Base-by-base conservation (phyloP, 768 basidiomycete genomes). In the Gelatoporia subvermispora region DNA sequence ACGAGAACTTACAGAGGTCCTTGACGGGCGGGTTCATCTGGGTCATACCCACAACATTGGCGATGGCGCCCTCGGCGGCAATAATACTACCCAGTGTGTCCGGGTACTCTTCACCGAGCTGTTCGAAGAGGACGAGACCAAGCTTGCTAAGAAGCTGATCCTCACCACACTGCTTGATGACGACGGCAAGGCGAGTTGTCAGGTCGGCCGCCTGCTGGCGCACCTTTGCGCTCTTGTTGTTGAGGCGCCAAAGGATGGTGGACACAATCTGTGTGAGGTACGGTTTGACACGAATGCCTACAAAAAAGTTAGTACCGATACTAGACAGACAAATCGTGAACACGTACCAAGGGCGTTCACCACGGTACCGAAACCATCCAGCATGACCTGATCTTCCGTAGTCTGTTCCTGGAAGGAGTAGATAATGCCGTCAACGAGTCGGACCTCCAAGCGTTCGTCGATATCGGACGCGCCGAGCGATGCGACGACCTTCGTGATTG, bases 11-110 rank as follows among this genome's bases (percentile, higher is more conserved):
- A 96, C 94, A 65, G 49, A 99, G 83, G 78, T 99, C 96, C 68
- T 99, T 99, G 22, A 99, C 94, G 0, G 96, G 96, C 13, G 96
- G 96, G 65, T 96, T 97, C 96, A 99, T 99, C 67, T 97, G 93
- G 9, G 96, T 96, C 96, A 98, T 99, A 69, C 96, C 96, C 54
- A 99, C 96, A 43, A 98, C 96, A 60, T 98, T 98, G 56, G 96
- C 96, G 60, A 99, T 98, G 41, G 96, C 96, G 54, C 93, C 95
- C 61, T 93, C 92, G 38, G 96, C 96, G 41, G 95, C 94, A 67
- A 98, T 99, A 68, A 99, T 95, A 73, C 95, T 97, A 65, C 96
- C 96, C 28, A 99, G 79, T 0, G 96, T 98, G 67, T 99, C 96
- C 15, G 96, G 96, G 62, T 98, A 99, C 72, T 99, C 96, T 72